Conservation (phyloP, 306 rosid genomes). For the Senna tora region DNA sequence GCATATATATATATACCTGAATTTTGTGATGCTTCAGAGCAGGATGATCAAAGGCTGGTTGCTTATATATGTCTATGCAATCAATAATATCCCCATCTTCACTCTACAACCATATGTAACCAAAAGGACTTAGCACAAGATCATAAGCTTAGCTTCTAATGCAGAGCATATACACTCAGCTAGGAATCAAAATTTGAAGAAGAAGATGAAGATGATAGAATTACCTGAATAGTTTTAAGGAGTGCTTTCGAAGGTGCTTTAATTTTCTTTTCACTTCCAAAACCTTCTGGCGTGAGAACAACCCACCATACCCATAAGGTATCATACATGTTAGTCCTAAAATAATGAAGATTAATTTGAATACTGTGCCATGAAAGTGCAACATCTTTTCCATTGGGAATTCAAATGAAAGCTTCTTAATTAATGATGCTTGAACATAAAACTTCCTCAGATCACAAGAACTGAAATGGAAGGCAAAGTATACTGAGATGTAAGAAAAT, state of each 20-base stretch:
- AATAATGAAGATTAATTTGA: slow-evolving; percentile 34
- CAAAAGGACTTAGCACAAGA: neutral
- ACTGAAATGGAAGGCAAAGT: no score
- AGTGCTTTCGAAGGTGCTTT: slow-evolving; percentile 49
- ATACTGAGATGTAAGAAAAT: no score
- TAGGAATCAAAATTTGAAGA: no score
- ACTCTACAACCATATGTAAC: slow-evolving; percentile 46
- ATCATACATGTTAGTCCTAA: slow-evolving; percentile 34
- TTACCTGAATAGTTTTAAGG: slow-evolving; percentile 60
- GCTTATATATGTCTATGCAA: slow-evolving; percentile 57
- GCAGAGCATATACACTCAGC: no score
- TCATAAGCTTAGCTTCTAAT: slow-evolving; percentile 5
- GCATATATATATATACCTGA: slow-evolving; percentile 45
- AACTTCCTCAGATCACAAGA: no score
- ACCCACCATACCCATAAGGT: slow-evolving; percentile 27
- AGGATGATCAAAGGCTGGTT: slow-evolving; percentile 71
- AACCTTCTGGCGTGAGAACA: slow-evolving; percentile 44
- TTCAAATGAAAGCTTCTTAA: no score
- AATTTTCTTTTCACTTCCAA: slow-evolving; percentile 55
- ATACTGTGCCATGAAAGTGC: slow-evolving; percentile 6
- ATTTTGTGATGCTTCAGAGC: slow-evolving; percentile 73
- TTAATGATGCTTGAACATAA: no score
- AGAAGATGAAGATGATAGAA: neutral
- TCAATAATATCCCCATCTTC: slow-evolving; percentile 70
- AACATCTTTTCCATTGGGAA: no score